phyloP scores from a whole-genome alignment of 2,329 filamentous ascomycete species.

The Chalaropsis ovoidea region DNA sequence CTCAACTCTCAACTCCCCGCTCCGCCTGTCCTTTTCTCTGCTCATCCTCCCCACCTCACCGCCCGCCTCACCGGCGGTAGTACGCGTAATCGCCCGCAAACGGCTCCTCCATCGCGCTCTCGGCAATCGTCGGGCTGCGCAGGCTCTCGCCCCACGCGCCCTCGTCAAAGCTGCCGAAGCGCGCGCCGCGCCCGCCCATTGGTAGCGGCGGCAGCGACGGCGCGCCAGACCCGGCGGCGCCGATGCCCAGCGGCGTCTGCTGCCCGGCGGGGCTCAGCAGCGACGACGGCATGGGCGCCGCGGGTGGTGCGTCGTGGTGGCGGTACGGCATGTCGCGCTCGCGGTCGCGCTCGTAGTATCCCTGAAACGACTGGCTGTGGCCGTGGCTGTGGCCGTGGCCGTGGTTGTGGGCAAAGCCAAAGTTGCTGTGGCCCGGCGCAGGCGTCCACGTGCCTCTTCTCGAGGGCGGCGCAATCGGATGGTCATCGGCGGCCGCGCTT shows the following conservation, averaged over 20 bases:
- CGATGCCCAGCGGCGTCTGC: background rate
- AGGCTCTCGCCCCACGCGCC: conserved; percentile 3
- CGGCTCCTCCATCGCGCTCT: conserved; percentile 6
- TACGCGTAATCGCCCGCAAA: conserved; percentile 3
- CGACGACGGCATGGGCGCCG: conserved; percentile 19
- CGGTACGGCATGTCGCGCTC: background rate
- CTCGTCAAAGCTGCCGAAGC: conserved; percentile 8
- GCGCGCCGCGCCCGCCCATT: background rate
- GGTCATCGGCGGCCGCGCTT: background rate
- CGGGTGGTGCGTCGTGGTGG: conserved; percentile 7
- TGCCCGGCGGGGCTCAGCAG: background rate
- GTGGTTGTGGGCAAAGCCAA: conserved; percentile 12
- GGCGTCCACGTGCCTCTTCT: conserved; percentile 19
- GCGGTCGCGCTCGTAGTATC: conserved; percentile 16
- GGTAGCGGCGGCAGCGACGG: background rate
- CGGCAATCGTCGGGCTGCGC: conserved; percentile 11
- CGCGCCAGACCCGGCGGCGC: background rate
- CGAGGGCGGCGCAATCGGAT: conserved; percentile 8
- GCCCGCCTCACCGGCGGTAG: background rate
- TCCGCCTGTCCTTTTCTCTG: too few species aligned
- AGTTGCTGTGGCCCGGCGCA: conserved; percentile 12
- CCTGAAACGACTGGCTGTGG: conserved; percentile 19
- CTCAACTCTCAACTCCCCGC: too few species aligned
- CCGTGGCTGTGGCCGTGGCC: background rate
- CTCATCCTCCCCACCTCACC: background rate